Evolutionary conservation across 2,329 filamentous ascomycete genomes (phyloP).

Genomic region (Pseudocercospora cruenta): DNA sequence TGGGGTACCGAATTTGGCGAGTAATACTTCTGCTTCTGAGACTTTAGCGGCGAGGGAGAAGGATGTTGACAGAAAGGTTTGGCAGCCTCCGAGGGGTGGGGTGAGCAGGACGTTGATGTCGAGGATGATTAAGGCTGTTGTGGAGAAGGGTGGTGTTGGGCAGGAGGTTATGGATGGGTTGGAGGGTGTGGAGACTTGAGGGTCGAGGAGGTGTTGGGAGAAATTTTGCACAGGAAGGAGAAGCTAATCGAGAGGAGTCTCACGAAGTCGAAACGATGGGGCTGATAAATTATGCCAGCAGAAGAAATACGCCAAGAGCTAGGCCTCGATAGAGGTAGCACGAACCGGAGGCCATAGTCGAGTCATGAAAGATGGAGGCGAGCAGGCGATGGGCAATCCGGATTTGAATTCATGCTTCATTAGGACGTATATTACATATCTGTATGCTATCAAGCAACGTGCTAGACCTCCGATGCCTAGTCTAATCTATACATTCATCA

Average conservation of each 20-base stretch:
- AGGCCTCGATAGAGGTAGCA: no score
- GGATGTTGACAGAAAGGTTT: conserved; percentile 63
- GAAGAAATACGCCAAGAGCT: no score
- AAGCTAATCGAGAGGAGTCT: no score
- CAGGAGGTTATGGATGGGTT: conserved; percentile 84
- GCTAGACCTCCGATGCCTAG: not conserved
- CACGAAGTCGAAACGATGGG: not conserved
- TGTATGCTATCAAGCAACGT: not conserved
- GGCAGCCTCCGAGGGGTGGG: conserved; percentile 83
- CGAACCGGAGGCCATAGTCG: no score
- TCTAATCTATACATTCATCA: not conserved
- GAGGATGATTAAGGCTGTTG: conserved; percentile 73
- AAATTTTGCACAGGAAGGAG: not conserved
- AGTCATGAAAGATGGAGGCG: not conserved
- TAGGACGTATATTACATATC: not conserved
- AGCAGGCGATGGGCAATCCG: no score
- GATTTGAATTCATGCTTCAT: not conserved
- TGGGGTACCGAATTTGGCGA: conserved; percentile 52
- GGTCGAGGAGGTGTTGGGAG: no score
- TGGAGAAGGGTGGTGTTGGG: conserved; percentile 77
- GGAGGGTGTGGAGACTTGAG: conserved; percentile 67
- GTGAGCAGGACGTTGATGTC: conserved; percentile 74
- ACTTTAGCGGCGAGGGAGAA: conserved; percentile 53
- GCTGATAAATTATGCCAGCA: not conserved
- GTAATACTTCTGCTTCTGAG: conserved; percentile 45